Conservation (phyloP, 768 basidiomycete species). For the Tylopilus vinaceipallidus region DNA sequence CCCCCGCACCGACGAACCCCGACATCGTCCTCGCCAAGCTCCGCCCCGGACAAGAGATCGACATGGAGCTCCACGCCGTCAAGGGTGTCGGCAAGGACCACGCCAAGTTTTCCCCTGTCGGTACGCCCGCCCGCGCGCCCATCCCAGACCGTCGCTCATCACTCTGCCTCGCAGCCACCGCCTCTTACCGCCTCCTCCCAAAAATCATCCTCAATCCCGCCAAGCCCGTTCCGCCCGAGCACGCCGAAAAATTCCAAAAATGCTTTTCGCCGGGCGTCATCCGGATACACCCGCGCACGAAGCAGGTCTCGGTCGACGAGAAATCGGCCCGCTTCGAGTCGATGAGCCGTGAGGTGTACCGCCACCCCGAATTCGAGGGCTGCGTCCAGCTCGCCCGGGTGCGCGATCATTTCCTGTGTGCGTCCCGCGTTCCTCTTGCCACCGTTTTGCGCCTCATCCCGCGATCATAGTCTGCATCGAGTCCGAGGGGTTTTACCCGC, state of each 20-base stretch:
- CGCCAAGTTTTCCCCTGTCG: constrained; percentile 95
- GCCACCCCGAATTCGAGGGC: constrained; percentile 87
- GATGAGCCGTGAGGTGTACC: constrained; percentile 87
- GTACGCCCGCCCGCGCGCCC: constrained; percentile 39
- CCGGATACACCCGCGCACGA: constrained; percentile 54
- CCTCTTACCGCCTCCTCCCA: constrained; percentile 91
- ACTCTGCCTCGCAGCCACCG: constrained; percentile 61
- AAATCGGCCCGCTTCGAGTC: constrained; percentile 76
- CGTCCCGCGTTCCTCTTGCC: constrained; percentile 31
- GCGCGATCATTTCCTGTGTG: constrained; percentile 91
- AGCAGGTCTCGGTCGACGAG: constrained; percentile 60
- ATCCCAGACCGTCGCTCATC: background rate
- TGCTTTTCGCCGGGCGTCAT: constrained; percentile 90
- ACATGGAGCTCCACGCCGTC: constrained; percentile 85
- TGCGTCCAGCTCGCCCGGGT: constrained; percentile 82
- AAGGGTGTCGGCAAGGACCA: constrained; percentile 94
- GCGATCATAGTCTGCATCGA: constrained; percentile 75
- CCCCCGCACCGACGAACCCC: constrained; percentile 66
- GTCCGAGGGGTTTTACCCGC: constrained; percentile 85
- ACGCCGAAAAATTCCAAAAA: constrained; percentile 75
- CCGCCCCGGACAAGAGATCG: constrained; percentile 84
- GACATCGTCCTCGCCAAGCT: constrained; percentile 91
- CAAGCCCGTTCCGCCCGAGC: constrained; percentile 74
- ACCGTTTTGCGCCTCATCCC: background rate
- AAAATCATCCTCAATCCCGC: constrained; percentile 67